A percentile compares a stretch with the other conserved stretches of the same genome.
phyloP scores from a whole-genome alignment of 345 rosid genomes.

The Tarenaya hassleriana region DNA sequence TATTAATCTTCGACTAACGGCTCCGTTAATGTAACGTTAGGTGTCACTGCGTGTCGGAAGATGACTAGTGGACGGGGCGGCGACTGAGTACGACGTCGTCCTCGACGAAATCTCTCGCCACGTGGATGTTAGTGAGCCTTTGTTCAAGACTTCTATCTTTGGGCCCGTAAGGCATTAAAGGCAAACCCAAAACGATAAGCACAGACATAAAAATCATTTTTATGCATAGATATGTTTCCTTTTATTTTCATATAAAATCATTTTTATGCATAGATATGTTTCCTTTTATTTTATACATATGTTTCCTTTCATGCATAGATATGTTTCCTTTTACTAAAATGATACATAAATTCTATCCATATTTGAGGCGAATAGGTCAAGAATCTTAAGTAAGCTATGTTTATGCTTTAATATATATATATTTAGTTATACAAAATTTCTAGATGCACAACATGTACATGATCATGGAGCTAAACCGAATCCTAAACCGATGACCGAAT shows the following conservation, averaged over 20 bases:
- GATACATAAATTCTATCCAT: too few species aligned
- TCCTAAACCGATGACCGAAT: conserved; percentile 16
- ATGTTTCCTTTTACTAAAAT: too few species aligned
- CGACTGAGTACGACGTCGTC: not conserved
- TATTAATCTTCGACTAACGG: not conserved
- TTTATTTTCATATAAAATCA: not conserved
- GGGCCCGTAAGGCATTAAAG: not conserved
- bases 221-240: not conserved
- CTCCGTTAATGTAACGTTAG: conserved; percentile 11
- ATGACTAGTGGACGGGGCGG: not conserved
- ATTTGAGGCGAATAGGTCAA: too few species aligned
- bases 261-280: too few species aligned
- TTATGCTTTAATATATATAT: too few species aligned
- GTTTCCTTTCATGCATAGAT: too few species aligned
- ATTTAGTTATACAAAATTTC: too few species aligned
- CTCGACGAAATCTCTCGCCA: not conserved
- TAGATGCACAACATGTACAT: too few species aligned
- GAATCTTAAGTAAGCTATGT: too few species aligned
- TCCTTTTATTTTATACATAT: too few species aligned
- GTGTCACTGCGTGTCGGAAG: not conserved
- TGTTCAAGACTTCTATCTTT: not conserved
- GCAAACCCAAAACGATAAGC: conserved; percentile 3
- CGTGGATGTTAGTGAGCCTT: not conserved
- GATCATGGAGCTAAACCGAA: too few species aligned
- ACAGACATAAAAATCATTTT: not conserved